Base-by-base conservation (phyloP, 2,329 filamentous ascomycete genomes). In the Remersonia thermophila region DNA sequence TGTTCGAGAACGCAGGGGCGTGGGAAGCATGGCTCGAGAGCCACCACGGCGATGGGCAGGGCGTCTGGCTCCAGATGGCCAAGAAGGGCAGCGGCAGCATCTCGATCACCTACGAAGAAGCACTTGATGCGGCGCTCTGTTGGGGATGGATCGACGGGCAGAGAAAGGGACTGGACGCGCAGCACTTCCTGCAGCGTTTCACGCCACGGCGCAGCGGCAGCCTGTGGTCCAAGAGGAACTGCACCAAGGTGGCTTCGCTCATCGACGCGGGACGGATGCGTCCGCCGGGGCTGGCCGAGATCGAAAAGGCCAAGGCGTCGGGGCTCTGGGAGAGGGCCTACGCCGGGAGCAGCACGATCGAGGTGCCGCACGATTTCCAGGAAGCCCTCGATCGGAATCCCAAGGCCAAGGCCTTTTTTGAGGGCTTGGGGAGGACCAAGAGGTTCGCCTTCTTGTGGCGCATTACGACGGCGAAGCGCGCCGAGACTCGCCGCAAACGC, bases 81-180 rank as follows among this genome's bases (percentile, higher is more conserved):
- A 72, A 72, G 39, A 72, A 69, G 39, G 38, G 51, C 14, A 60
- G 61, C 2, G 49, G 52, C 3, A 52, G 60, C n/a, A 43, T 57
- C 1, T 66, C 66, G 0, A 53, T 74, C 11, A 62, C 60, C 12
- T 64, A 65, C 49, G 61, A 47, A 40, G 55, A 74, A 48, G 72
- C 72, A 1, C 60, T 77, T 13, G 67, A 76, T 47, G 54, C 60
- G 25, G 71, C 72, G 1, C 59, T 78, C 6, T 77, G 72, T 50
- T 69, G 67, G 47, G 73, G 74, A 29, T 78, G 73, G 73, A 78
- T 77, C 38, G 72, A 78, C 49, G 70, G 73, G 1, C 70, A 72
- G 47, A 61, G 61, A 2, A 59, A 61, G 32, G 56, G 56, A 3
- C 51, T 59, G 32, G 65, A 74, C 43, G 59, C 59, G 0, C 46